phyloP scores from a whole-genome alignment of 495 filamentous ascomycete species.

The Penicillium manginii region DNA sequence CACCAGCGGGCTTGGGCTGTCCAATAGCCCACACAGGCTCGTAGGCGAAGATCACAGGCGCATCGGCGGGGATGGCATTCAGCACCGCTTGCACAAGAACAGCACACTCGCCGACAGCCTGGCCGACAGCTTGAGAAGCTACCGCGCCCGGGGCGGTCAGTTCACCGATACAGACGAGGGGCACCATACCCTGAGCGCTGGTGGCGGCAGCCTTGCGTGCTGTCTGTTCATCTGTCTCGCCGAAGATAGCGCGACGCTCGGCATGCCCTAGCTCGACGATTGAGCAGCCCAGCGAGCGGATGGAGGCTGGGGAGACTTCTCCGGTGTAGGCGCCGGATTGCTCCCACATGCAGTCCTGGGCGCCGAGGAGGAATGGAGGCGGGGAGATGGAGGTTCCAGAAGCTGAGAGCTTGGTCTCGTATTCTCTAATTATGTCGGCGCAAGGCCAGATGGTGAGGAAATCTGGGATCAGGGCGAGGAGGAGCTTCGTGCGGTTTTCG shows the following conservation, averaged over 20 bases:
- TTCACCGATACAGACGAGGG: conserved; percentile 83
- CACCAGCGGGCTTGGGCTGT: conserved; percentile 67
- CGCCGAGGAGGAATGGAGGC: conserved; percentile 65
- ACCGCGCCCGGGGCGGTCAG: conserved; percentile 48
- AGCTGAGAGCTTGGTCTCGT: conserved; percentile 35
- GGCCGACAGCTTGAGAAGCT: conserved; percentile 54
- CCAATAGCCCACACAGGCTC: conserved; percentile 93
- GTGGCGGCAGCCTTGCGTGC: conserved; percentile 69
- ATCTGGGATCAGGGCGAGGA: conserved; percentile 82
- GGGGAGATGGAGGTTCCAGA: conserved; percentile 20
- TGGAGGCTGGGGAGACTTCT: conserved; percentile 69
- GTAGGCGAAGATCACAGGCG: conserved; percentile 80
- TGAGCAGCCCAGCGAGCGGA: conserved; percentile 64
- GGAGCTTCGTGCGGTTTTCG: conserved; percentile 70
- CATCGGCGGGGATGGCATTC: conserved; percentile 55
- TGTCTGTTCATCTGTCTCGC: conserved; percentile 67
- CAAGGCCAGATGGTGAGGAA: conserved; percentile 67
- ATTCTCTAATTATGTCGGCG: conserved; percentile 51
- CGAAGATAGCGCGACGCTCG: conserved; percentile 69
- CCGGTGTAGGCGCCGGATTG: conserved; percentile 71
- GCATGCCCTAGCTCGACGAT: conserved; percentile 83
- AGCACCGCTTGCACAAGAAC: conserved; percentile 66
- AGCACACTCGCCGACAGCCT: conserved; percentile 66
- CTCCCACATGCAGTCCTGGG: conserved; percentile 74
- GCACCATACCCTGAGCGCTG: conserved; percentile 68